Evolutionary conservation across 75 land plant species (phyloP).

Genomic region (Cryptomeria japonica): DNA sequence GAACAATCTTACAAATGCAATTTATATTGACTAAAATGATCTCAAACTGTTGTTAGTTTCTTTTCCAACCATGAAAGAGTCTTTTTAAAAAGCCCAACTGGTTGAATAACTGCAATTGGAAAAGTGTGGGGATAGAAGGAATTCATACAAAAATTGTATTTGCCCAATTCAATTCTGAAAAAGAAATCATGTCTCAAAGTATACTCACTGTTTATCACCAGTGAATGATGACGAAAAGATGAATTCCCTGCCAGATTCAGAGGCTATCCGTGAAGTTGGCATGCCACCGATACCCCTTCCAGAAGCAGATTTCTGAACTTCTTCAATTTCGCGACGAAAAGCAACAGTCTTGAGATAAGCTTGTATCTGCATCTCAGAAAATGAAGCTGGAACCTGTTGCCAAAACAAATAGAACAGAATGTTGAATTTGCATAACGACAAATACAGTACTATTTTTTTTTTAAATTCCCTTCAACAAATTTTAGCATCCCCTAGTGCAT

Average conservation of each 20-base stretch:
- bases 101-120: neutral
- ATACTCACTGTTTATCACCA: slow-evolving; percentile 68
- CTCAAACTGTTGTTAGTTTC: neutral
- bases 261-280: slow-evolving; percentile 87
- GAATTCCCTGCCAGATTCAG: slow-evolving; percentile 87
- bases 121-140: neutral
- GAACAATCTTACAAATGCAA: neutral
- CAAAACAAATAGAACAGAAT: neutral
- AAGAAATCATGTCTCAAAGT: neutral
- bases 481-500: neutral
- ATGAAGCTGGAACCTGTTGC: slow-evolving; percentile 74
- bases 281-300: slow-evolving; percentile 83
- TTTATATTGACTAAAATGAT: neutral
- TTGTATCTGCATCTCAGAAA: slow-evolving; percentile 96
- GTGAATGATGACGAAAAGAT: slow-evolving; percentile 90
- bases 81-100: neutral
- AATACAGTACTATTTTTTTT: neutral
- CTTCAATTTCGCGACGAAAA: slow-evolving; percentile 92
- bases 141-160: neutral
- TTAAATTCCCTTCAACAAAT: neutral
- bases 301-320: slow-evolving; percentile 91
- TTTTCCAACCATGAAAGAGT: neutral
- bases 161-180: neutral
- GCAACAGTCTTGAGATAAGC: slow-evolving; percentile 99
- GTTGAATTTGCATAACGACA: neutral